Conservation (phyloP, 2,329 filamentous ascomycete genomes). For the Fusarium redolens region DNA sequence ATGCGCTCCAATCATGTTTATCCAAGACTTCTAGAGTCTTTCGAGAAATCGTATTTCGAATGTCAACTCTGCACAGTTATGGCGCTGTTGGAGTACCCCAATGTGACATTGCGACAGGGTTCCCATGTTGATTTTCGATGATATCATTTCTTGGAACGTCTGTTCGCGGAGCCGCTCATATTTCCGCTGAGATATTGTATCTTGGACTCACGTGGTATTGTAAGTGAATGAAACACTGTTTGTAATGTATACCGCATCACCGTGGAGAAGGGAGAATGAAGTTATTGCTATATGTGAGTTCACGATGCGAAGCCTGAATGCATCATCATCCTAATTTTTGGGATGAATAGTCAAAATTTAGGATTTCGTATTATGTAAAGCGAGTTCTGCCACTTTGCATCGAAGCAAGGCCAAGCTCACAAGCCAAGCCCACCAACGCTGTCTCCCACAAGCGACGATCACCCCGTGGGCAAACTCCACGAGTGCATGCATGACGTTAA, state of each 20-base stretch:
- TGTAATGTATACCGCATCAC: not conserved
- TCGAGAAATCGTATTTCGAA: conserved; percentile 12
- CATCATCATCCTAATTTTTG: not conserved
- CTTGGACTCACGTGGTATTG: not conserved
- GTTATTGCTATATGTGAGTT: too few species aligned
- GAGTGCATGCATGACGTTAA: conserved; percentile 41
- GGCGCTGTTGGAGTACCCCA: conserved; percentile 2
- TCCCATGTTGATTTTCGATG: not conserved
- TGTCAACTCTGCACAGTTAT: conserved; percentile 10
- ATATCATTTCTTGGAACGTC: conserved; percentile 35
- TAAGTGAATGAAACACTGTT: not conserved
- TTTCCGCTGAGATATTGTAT: not conserved
- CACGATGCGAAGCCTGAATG: not conserved
- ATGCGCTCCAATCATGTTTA: conserved; percentile 42
- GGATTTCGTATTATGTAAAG: not conserved
- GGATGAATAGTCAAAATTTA: not conserved
- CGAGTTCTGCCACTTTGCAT: not conserved
- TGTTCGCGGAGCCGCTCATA: conserved; percentile 20
- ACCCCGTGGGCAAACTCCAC: conserved; percentile 26
- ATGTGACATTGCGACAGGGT: conserved; percentile 2
- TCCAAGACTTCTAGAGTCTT: conserved; percentile 1
- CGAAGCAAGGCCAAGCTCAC: not conserved
- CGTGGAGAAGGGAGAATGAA: not conserved
- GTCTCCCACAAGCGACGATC: conserved; percentile 29
- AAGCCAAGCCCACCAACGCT: not conserved